Evolutionary conservation across 2,329 filamentous ascomycete species (phyloP).

Genomic region (Zarea fungicola): DNA sequence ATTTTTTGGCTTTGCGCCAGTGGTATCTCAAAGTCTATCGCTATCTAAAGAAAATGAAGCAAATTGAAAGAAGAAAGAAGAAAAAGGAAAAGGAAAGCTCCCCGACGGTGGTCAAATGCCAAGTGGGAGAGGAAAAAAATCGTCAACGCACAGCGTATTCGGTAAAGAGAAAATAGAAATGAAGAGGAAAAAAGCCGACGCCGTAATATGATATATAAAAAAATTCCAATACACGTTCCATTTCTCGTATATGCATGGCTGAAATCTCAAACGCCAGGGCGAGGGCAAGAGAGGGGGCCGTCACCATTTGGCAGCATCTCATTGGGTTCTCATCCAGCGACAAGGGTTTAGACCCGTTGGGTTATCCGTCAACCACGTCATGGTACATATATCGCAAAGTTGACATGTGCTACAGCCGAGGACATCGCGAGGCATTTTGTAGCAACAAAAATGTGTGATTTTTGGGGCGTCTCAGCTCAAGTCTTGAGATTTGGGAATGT

Average conservation of each 20-base stretch:
- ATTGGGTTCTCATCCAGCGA: neutral
- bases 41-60: conserved; percentile 2
- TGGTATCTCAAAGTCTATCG: conserved; percentile 13
- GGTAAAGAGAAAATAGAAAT: neutral
- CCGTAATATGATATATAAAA: too few relatives aligned
- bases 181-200: neutral
- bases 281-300: neutral
- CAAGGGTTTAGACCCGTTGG: neutral
- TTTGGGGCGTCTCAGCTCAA: too few relatives aligned
- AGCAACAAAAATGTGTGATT: too few relatives aligned
- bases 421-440: neutral
- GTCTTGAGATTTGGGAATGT: too few relatives aligned
- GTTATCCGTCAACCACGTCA: conserved; percentile 7
- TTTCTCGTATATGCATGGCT: conserved; percentile 6
- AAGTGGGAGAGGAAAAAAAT: neutral
- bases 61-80: too few relatives aligned
- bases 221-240: conserved; percentile 3
- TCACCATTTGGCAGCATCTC: neutral
- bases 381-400: conserved; percentile 4
- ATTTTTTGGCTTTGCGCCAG: conserved; percentile 1
- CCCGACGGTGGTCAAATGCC: too few relatives aligned
- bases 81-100: too few relatives aligned
- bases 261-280: neutral
- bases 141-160: conserved; percentile 3
- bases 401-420: neutral